These are phyloP conservation scores for Cryptococcus sp. DNA, from an alignment of 1,284 basidiomycete genomes.

Conservation along the genomic window DNA sequence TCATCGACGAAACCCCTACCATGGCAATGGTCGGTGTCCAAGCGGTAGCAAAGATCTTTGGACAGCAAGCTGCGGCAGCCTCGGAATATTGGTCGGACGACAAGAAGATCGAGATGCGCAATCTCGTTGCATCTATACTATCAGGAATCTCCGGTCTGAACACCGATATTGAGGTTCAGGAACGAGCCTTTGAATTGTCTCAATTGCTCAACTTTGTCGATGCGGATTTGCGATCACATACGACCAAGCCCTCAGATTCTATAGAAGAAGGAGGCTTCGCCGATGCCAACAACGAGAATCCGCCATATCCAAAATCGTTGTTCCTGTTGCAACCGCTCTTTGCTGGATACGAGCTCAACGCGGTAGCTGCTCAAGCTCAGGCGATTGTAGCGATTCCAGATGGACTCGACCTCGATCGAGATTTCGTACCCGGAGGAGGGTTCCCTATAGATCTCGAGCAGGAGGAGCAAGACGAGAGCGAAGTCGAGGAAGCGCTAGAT, in stretches of 20 bases:
- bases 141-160: constrained; percentile 54
- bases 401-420: constrained; percentile 74
- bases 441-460: constrained; percentile 20
- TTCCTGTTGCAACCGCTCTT: constrained; percentile 81
- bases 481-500: constrained; percentile 30
- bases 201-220: constrained; percentile 75
- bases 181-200: constrained; percentile 76
- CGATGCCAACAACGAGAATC: constrained; percentile 10
- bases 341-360: constrained; percentile 72
- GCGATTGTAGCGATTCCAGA: constrained; percentile 72
- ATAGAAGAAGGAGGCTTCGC: constrained; percentile 41
- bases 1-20: constrained; percentile 21
- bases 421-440: constrained; percentile 60
- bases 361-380: constrained; percentile 75
- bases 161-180: constrained; percentile 79
- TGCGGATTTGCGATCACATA: constrained; percentile 65
- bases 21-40: constrained; percentile 63
- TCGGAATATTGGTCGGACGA: constrained; percentile 62
- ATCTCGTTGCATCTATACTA: constrained; percentile 58
- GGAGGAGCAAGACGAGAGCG: constrained; percentile 20
- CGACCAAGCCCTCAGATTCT: constrained; percentile 13
- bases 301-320: constrained; percentile 70
- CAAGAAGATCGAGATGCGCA: constrained; percentile 52
- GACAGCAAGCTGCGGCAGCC: constrained; percentile 68
- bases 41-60: constrained; percentile 79